These are phyloP conservation scores for Asterophora lycoperdoides DNA, from an alignment of 768 basidiomycete genomes.

Conservation along the genomic window DNA sequence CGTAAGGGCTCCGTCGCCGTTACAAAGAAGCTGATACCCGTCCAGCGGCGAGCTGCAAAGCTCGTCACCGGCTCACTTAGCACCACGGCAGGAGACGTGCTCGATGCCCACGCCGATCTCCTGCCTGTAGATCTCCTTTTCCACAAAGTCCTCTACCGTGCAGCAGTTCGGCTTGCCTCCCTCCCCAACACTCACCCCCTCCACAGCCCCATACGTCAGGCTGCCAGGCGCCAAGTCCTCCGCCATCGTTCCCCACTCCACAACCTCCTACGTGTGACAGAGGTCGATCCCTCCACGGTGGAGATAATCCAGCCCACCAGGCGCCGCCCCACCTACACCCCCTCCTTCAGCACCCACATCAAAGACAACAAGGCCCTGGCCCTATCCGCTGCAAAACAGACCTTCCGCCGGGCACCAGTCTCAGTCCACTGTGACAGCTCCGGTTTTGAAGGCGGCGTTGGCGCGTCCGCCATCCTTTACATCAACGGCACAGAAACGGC, in stretches of 20 bases:
- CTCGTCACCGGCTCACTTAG: slow-evolving; percentile 4
- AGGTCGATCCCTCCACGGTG: not conserved
- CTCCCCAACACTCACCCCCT: slow-evolving; percentile 12
- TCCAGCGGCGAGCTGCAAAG: slow-evolving; percentile 3
- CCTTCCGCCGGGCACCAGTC: not conserved
- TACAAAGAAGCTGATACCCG: slow-evolving; percentile 1
- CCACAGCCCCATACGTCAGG: not conserved
- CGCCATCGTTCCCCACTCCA: slow-evolving; percentile 9
- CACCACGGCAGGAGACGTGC: slow-evolving; percentile 3
- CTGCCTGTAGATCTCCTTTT: slow-evolving; percentile 3
- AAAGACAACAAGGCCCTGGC: not conserved
- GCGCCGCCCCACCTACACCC: not conserved
- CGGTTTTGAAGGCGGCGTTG: slow-evolving; percentile 8
- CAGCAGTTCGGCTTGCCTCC: slow-evolving; percentile 1
- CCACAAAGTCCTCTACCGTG: not conserved
- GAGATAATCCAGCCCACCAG: not conserved
- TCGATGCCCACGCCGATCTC: slow-evolving; percentile 11
- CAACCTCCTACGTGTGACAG: not conserved
- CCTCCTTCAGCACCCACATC: slow-evolving; percentile 5
- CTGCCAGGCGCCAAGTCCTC: not conserved
- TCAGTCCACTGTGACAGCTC: slow-evolving; percentile 8
- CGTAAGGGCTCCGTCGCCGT: slow-evolving; percentile 1
- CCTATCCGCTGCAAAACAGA: not conserved
- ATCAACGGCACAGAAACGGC: not conserved
- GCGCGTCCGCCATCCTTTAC: slow-evolving; percentile 6